phyloP scores from a whole-genome alignment of 2,329 filamentous ascomycete species.

The Cercospora berteroae region DNA sequence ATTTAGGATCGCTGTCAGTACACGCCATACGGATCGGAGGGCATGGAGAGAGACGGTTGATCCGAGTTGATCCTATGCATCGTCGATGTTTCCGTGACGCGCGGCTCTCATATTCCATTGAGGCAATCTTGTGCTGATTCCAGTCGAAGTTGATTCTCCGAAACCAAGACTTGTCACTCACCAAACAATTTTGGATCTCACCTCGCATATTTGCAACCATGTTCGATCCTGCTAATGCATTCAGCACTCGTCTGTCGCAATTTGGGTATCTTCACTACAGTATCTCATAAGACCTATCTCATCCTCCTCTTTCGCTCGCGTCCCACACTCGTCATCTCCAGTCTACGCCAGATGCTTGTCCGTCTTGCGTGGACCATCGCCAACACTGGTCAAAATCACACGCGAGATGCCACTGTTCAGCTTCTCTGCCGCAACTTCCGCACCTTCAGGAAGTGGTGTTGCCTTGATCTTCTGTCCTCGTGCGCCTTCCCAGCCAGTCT shows the following conservation, averaged over 20 bases:
- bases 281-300: not conserved
- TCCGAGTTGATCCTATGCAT: not conserved
- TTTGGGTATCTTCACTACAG: not conserved
- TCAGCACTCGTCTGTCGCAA: not conserved
- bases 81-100: not conserved
- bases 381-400: constrained; percentile 87
- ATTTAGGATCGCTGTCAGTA: not conserved
- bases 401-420: constrained; percentile 79
- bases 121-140: too few relatives aligned
- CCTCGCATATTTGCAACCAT: not conserved
- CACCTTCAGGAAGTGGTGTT: constrained; percentile 55
- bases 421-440: constrained; percentile 56
- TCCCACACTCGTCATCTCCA: not conserved
- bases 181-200: not conserved
- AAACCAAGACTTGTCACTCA: too few relatives aligned
- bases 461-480: constrained; percentile 54
- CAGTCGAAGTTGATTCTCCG: too few relatives aligned
- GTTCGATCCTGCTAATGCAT: too few relatives aligned
- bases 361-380: constrained; percentile 80
- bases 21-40: too few relatives aligned
- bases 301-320: not conserved
- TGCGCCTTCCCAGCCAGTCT: constrained; percentile 68
- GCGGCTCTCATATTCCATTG: too few relatives aligned
- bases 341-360: constrained; percentile 53
- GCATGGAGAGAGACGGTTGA: not conserved